Conservation (phyloP, 352 stramenopile genomes). For the Phytophthora lateralis region DNA sequence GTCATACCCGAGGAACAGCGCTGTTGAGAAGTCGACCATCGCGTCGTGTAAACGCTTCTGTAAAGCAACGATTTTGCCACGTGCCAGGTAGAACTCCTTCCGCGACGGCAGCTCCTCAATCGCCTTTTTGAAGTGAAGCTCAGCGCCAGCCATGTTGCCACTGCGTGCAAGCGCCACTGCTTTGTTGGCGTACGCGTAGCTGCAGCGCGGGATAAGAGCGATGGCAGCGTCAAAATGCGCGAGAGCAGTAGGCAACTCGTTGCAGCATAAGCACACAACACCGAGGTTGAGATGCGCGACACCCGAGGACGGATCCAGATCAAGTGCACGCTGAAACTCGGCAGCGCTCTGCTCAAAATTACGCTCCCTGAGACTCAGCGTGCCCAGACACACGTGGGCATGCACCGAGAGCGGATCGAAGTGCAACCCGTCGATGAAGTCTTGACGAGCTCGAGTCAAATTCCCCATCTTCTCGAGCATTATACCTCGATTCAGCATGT, state of each 20-base stretch:
- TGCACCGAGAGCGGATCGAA: slow-evolving; percentile 70
- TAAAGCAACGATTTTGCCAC: slow-evolving; percentile 70
- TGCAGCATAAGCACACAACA: slow-evolving; percentile 48
- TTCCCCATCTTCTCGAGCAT: slow-evolving; percentile 59
- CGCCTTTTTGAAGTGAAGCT: slow-evolving; percentile 64
- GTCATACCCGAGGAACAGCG: slow-evolving; percentile 72
- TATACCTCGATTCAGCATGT: slow-evolving; percentile 76
- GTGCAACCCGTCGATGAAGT: slow-evolving; percentile 68
- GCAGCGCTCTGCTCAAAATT: slow-evolving; percentile 42
- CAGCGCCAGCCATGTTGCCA: slow-evolving; percentile 45
- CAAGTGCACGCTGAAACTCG: slow-evolving; percentile 51
- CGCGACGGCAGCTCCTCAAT: slow-evolving; percentile 72
- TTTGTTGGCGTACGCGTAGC: slow-evolving; percentile 75
- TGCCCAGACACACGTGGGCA: slow-evolving; percentile 67
- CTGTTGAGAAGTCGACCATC: slow-evolving; percentile 83
- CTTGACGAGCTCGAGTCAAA: slow-evolving; percentile 51
- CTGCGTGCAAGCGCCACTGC: slow-evolving; percentile 50
- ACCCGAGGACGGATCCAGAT: slow-evolving; percentile 52
- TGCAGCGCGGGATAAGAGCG: slow-evolving; percentile 52
- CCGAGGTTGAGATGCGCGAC: slow-evolving; percentile 70
- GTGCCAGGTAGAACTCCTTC: slow-evolving; percentile 70
- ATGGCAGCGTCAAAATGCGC: slow-evolving; percentile 62
- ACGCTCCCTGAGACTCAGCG: slow-evolving; percentile 48
- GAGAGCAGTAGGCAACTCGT: slow-evolving; percentile 40
- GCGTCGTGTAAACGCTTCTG: slow-evolving; percentile 79